Conservation (phyloP, 2,329 filamentous ascomycete genomes). For the Microcera coccophila region DNA sequence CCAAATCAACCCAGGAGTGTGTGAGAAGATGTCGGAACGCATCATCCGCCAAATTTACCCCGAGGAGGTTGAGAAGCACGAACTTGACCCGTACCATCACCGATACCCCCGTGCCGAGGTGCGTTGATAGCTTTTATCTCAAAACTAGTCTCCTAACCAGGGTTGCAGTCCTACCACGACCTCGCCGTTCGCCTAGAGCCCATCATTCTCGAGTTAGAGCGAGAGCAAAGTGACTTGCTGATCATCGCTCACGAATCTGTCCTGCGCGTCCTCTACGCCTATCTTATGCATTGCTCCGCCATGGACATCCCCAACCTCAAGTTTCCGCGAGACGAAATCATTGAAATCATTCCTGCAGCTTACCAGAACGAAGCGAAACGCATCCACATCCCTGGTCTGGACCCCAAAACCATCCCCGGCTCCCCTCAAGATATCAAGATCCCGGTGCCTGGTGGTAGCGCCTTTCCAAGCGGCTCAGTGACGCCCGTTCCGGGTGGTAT, state of each 20-base stretch:
- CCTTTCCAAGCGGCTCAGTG: constrained; percentile 33
- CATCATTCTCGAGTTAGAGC: constrained; percentile 94
- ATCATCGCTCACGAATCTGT: constrained; percentile 98
- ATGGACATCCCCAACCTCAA: constrained; percentile 88
- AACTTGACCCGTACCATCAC: constrained; percentile 93
- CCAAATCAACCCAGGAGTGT: constrained; percentile 93
- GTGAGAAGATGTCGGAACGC: constrained; percentile 84
- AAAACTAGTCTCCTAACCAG: constrained; percentile 25
- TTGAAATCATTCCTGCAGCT: constrained; percentile 95
- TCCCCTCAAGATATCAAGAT: constrained; percentile 80
- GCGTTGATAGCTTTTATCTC: constrained; percentile 4
- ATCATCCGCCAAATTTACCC: constrained; percentile 79
- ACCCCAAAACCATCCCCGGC: constrained; percentile 65
- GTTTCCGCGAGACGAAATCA: constrained; percentile 95
- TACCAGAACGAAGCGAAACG: constrained; percentile 96
- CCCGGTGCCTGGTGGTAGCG: constrained; percentile 54
- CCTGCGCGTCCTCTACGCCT: constrained; percentile 93
- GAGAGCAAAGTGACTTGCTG: constrained; percentile 94
- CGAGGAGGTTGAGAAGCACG: constrained; percentile 88
- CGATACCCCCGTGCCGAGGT: constrained; percentile 92
- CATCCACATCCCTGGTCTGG: constrained; percentile 72
- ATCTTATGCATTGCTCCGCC: constrained; percentile 97
- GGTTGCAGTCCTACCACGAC: constrained; percentile 83
- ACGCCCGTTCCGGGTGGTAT: constrained; percentile 48
- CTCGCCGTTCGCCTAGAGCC: constrained; percentile 96